A percentile compares a stretch with the other conserved stretches of the same genome.
Conservation (phyloP, 2,329 filamentous ascomycete genomes). For the Aspergillus sojae region DNA sequence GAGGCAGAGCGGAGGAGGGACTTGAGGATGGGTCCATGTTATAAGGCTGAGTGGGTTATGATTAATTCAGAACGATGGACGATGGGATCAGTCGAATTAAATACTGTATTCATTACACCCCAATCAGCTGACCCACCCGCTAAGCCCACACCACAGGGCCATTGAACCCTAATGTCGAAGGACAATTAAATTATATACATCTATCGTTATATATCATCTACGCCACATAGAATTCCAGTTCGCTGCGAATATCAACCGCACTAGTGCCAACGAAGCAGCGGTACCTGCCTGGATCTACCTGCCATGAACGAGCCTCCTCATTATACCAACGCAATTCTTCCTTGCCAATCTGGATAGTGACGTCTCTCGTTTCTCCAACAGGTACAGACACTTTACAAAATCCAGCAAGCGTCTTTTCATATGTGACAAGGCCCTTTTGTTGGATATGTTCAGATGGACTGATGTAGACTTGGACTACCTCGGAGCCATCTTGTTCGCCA, state of each 20-base stretch:
- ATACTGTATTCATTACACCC: too few species aligned
- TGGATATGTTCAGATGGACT: background rate
- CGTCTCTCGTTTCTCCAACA: background rate
- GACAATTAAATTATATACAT: too few species aligned
- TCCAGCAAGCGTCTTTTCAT: background rate
- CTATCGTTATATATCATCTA: background rate
- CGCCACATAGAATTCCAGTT: background rate
- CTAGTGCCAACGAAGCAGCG: background rate
- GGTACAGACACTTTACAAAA: background rate
- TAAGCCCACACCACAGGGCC: too few species aligned
- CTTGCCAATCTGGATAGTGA: background rate
- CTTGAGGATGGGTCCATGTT: background rate
- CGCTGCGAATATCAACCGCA: background rate
- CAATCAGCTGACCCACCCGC: background rate
- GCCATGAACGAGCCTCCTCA: background rate
- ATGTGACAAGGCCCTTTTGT: background rate
- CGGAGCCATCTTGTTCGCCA: background rate
- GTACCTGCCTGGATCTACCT: background rate
- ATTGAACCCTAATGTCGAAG: too few species aligned
- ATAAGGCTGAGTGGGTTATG: background rate
- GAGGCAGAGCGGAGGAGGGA: background rate
- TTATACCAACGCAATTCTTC: conserved; percentile 3
- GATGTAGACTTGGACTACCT: background rate
- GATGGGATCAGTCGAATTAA: background rate
- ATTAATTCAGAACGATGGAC: background rate